Conservation (phyloP, 805 yeast genomes). For the Monosporozyma servazzii region DNA sequence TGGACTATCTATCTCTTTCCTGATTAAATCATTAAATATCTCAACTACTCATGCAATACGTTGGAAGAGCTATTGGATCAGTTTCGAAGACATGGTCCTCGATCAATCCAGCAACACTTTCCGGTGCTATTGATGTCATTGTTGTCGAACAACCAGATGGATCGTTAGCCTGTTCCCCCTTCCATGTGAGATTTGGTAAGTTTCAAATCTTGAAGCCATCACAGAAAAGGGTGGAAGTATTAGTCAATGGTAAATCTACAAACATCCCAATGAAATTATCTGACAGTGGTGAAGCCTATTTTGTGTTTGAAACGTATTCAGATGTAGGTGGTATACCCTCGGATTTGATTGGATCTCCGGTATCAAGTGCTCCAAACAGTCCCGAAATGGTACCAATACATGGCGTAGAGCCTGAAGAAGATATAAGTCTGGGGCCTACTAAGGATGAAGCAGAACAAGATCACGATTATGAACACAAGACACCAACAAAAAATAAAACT, state of each 20-base stretch:
- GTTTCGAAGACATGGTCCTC: constrained; percentile 97
- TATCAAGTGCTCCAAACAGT: constrained; percentile 55
- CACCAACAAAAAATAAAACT: constrained; percentile 7
- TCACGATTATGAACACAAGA: constrained; percentile 2
- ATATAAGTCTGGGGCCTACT: neutral
- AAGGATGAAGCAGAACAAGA: constrained; percentile 18
- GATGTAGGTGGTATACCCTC: constrained; percentile 54
- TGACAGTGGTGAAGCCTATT: constrained; percentile 96
- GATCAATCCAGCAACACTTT: constrained; percentile 87
- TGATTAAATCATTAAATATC: neutral
- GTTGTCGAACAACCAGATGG: constrained; percentile 84
- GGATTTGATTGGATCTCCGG: constrained; percentile 80
- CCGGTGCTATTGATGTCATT: constrained; percentile 95
- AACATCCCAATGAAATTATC: constrained; percentile 92
- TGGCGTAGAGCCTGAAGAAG: constrained; percentile 5
- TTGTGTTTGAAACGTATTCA: constrained; percentile 79
- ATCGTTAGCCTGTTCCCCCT: constrained; percentile 81
- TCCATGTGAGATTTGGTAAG: constrained; percentile 93
- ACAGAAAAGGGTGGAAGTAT: constrained; percentile 85
- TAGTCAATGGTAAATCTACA: constrained; percentile 72
- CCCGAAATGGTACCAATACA: constrained; percentile 34
- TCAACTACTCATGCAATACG: constrained; percentile 70
- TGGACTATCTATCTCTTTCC: neutral
- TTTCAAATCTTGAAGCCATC: constrained; percentile 88
- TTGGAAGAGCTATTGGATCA: constrained; percentile 88